Evolutionary conservation across 306 rosid species (phyloP), one percentile per base, ranked within the genome.

Genomic region (Cicer pinnatifidum): DNA sequence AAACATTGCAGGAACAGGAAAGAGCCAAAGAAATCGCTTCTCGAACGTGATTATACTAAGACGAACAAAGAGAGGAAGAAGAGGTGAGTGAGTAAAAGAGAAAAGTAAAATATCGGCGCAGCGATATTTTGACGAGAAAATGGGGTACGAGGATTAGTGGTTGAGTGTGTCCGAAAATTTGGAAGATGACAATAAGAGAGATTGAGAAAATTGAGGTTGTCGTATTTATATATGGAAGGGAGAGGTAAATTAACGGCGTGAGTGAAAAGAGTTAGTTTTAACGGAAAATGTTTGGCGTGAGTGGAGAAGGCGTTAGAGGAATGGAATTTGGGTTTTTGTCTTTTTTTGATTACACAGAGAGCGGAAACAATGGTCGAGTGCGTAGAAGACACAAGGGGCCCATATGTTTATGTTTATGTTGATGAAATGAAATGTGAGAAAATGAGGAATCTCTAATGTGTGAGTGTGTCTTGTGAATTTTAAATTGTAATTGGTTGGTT

Each of bases 321-420:
- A 79, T 71, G 80, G 76, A 77, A 77, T 69, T 69, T 77, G 37
- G 60, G 54, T 67, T 67, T 67, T 77, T 77, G 81, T 69, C 71
- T 48, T 77, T 71, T 40, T 47, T 48, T 57, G 11, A 57, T 6
- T 51, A 15, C 4, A 50, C 8, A 57, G 63, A 19, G 68, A 35
- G 43, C 41, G 75, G 75, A 80, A 72, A 81, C 77, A 45, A 48
- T 86, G 91, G 93, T 88, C 90, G 82, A 75, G 71, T 50, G 75
- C 33, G 67, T 53, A 79, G 80, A 68, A 78, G 88, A 89, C 93
- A 88, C 11, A 23, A 5, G 87, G 96, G 96, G 81, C 44, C 96
- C 90, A 81, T 83, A 77, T 92, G 97, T 88, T 73, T 65, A 72
- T 68, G 84, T 17, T 17, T 81, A 65, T 53, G 69, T 17, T 17